Evolutionary conservation across 352 stramenopile genomes (phyloP).

Genomic region (Pythium volutum): DNA sequence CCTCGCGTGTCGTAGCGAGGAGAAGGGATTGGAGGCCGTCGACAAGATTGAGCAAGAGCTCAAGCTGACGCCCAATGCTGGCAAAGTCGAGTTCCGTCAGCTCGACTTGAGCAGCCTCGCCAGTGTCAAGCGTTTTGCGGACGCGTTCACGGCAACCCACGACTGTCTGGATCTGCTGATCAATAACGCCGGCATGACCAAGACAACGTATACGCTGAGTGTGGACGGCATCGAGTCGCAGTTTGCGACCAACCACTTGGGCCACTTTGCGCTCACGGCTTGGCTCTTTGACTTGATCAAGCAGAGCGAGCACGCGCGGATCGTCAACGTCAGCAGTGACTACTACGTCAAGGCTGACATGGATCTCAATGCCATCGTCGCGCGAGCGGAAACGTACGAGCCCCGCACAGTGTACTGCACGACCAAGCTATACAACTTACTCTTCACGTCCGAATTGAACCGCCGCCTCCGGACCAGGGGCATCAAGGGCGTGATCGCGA

Average conservation of each 20-base stretch:
- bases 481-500: too few relatives aligned
- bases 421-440: conserved; percentile 45
- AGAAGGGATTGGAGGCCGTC: conserved; percentile 35
- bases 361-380: too few relatives aligned
- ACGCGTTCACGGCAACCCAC: conserved; percentile 15
- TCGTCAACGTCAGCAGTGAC: conserved; percentile 44
- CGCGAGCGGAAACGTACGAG: not conserved
- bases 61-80: conserved; percentile 30
- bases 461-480: conserved; percentile 22
- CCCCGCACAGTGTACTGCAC: conserved; percentile 25
- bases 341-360: too few relatives aligned
- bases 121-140: conserved; percentile 24
- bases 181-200: conserved; percentile 29
- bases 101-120: conserved; percentile 26
- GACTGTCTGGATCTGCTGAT: conserved; percentile 30
- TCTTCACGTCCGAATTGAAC: conserved; percentile 45
- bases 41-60: conserved; percentile 25
- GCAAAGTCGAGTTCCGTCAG: conserved; percentile 19
- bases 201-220: not conserved
- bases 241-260: conserved; percentile 24
- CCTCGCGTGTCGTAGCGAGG: conserved; percentile 45
- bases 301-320: conserved; percentile 23
- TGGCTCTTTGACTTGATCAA: conserved; percentile 26
- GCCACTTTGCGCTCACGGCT: conserved; percentile 35
- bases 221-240: conserved; percentile 16